phyloP scores from a whole-genome alignment of 257 asterid species.

The Haberlea rhodopensis region DNA sequence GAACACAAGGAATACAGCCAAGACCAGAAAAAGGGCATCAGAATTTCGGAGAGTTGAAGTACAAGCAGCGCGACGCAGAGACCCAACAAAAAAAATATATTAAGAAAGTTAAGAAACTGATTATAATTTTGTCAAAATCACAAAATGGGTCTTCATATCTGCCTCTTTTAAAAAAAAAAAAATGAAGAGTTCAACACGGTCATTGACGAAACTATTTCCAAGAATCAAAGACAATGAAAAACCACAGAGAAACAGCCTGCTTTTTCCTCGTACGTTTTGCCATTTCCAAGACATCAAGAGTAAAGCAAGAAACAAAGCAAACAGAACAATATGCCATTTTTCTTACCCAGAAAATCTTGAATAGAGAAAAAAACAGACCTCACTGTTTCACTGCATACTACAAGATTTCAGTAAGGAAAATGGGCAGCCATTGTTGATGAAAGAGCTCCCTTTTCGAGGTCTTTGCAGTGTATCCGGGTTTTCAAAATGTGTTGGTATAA shows the following conservation, averaged over 20 bases:
- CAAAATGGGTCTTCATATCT: background rate
- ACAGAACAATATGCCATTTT: background rate
- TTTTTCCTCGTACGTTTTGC: background rate
- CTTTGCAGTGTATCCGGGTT: background rate
- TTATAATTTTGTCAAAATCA: too few relatives aligned
- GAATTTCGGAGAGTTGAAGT: background rate
- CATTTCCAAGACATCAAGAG: background rate
- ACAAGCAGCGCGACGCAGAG: slow-evolving; percentile 10
- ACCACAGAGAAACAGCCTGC: background rate
- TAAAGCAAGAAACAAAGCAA: background rate
- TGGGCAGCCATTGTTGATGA: background rate
- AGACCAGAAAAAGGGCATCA: slow-evolving; percentile 16
- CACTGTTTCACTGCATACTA: background rate
- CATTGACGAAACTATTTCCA: background rate
- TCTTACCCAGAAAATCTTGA: background rate
- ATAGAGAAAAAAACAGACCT: background rate
- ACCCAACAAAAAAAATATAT: background rate
- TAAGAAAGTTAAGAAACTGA: too few relatives aligned
- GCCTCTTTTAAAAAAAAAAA: too few relatives aligned
- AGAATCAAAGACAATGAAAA: background rate
- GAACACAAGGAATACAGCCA: slow-evolving; percentile 23
- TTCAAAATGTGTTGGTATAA: background rate
- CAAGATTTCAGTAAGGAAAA: background rate
- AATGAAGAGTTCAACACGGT: background rate
- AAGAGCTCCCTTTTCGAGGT: background rate